phyloP scores from a whole-genome alignment of 306 rosid species.

The Medicago arabica region DNA sequence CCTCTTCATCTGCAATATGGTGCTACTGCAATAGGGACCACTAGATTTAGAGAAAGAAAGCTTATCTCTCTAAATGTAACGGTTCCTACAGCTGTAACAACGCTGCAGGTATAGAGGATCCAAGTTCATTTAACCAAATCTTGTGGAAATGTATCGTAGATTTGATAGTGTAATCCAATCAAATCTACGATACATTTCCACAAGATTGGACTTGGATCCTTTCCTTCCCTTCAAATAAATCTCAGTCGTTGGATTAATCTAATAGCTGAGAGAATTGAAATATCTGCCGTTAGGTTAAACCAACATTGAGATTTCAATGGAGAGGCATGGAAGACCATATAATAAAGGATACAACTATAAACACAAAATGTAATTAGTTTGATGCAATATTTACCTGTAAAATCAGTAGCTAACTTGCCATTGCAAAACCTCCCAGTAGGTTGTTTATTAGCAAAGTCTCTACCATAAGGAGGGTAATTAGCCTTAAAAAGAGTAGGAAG shows the following conservation, averaged over 20 bases:
- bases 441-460: constrained; percentile 80
- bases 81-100: neutral
- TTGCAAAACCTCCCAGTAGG: constrained; percentile 96
- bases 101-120: neutral
- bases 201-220: neutral
- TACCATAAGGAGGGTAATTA: constrained; percentile 95
- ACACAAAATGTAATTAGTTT: neutral
- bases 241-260: neutral
- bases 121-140: neutral
- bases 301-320: neutral
- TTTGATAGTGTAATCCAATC: neutral
- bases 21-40: neutral
- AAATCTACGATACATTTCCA: neutral
- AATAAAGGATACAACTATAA: neutral
- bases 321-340: neutral
- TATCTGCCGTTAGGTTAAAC: neutral
- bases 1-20: neutral
- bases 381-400: constrained; percentile 63
- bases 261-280: neutral
- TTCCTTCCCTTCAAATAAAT: neutral
- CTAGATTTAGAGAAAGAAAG: neutral
- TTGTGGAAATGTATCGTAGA: neutral
- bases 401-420: constrained; percentile 92
- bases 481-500: constrained; percentile 82
- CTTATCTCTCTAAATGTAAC: neutral